Evolutionary conservation across 2,329 filamentous ascomycete genomes (phyloP), one percentile per base, ranked within the genome.

Genomic region (Aspergillus neotritici): DNA sequence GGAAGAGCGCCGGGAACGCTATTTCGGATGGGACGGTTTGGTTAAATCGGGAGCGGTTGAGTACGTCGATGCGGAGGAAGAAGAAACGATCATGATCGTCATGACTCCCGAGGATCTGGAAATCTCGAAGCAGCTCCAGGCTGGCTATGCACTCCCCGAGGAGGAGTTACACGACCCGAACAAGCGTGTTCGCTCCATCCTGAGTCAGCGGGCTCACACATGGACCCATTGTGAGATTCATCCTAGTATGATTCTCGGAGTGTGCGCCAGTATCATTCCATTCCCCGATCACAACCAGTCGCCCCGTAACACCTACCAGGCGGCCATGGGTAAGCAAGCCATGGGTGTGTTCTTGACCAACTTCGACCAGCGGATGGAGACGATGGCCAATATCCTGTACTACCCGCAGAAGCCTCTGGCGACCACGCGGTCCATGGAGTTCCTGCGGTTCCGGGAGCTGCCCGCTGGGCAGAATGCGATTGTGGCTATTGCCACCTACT

Each of bases 201-300:
- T 93, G 33, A 96, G 94, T 59, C 83, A 86, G 15, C 86, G 84
- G 4, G 89, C 91, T 12, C 87, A 94, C 68, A 88, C 85, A 60
- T 97, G 91, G 76, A 98, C 93, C 0, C 94, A 98, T 67, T 98
- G 94, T 68, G 93, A 98, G 71, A 97, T 98, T 65, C 94, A 98
- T 60, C 94, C 93, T 14, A 95, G 89, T 69, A 98, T 98, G 93
- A 93, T 98, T 66, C 73, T 98, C 43, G 93, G 93, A 63, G 94
- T 98, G 52, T 98, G 94, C 64, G 93, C 93, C 58, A 96, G 90
- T 71, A 98, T 98, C 67, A 98, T 98, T 74, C 93, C 93, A 0
- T 98, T 98, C 81, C 93, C 94, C 1, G 93, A 98, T 72, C 93
- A 98, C 74, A 98, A 98, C 37, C 62, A 94, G 79, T 97, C 91